Conservation (phyloP, 2,329 filamentous ascomycete genomes). For the Botrytis pseudocinerea region DNA sequence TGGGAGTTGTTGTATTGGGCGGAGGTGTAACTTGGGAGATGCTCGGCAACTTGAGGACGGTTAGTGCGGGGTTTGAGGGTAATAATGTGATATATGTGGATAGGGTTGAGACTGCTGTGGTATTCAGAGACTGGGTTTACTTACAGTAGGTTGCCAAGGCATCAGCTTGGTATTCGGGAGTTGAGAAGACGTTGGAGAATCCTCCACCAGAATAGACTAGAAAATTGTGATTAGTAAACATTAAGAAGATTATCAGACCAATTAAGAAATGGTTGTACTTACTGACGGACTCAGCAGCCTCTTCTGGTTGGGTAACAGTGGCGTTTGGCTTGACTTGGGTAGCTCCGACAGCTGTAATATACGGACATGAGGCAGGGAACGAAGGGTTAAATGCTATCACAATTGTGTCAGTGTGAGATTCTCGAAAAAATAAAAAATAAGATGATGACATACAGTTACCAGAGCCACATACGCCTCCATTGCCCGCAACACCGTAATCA, state of each 20-base stretch:
- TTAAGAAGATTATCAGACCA: background rate
- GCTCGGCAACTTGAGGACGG: conserved; percentile 31
- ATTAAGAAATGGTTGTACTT: background rate
- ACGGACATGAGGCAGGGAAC: conserved; percentile 50
- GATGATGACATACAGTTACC: conserved; percentile 13
- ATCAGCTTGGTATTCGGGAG: conserved; percentile 50
- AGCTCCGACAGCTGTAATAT: conserved; percentile 54
- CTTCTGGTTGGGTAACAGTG: conserved; percentile 42
- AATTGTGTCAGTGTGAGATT: conserved; percentile 27
- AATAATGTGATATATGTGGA: background rate
- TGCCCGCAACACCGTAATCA: conserved; percentile 49
- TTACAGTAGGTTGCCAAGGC: conserved; percentile 36
- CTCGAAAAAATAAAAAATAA: conserved; percentile 37
- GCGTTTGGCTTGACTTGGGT: conserved; percentile 48
- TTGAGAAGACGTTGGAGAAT: conserved; percentile 59
- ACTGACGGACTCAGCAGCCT: conserved; percentile 46
- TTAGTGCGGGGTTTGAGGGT: conserved; percentile 36
- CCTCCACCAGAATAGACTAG: conserved; percentile 76
- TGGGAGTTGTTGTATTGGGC: conserved; percentile 50
- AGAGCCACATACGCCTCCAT: conserved; percentile 36
- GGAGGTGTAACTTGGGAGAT: conserved; percentile 36
- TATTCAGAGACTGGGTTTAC: conserved; percentile 26
- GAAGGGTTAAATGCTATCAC: conserved; percentile 46
- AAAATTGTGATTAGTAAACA: conserved; percentile 41
- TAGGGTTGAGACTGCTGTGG: background rate